A percentile compares a stretch with the other conserved stretches of the same genome.
These are phyloP conservation scores for Ustilaginoidea virens DNA, from an alignment of 2,329 filamentous ascomycete species.

Conservation along the genomic window DNA sequence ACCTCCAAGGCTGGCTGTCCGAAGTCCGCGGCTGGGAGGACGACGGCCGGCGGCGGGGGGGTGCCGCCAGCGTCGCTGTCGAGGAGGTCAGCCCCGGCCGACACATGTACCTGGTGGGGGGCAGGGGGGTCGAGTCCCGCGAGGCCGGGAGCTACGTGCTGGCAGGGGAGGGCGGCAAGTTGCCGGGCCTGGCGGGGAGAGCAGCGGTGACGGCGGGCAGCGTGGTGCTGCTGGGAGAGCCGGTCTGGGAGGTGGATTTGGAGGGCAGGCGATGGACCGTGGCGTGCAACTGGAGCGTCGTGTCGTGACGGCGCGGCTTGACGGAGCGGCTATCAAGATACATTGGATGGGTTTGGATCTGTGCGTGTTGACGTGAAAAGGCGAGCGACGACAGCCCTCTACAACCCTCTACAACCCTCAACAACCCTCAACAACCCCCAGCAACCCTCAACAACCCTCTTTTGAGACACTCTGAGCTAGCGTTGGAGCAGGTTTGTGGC, in stretches of 20 bases:
- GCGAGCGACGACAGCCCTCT: no score
- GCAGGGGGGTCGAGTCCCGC: slow-evolving; percentile 3
- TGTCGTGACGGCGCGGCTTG: no score
- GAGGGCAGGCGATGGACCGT: slow-evolving; percentile 20
- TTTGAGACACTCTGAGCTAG: no score
- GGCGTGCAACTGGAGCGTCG: slow-evolving; percentile 22
- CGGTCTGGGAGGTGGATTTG: slow-evolving; percentile 22
- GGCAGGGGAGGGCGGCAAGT: slow-evolving; percentile 21
- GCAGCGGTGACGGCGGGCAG: slow-evolving; percentile 14
- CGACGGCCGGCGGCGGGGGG: slow-evolving; percentile 2
- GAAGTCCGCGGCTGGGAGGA: slow-evolving; percentile 21
- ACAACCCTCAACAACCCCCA: no score
- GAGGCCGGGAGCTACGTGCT: slow-evolving; percentile 15
- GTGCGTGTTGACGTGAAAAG: no score
- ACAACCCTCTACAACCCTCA: no score
- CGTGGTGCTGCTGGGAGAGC: slow-evolving; percentile 18
- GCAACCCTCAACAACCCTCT: no score
- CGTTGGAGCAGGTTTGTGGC: no score
- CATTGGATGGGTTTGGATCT: no score
- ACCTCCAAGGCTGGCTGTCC: slow-evolving; percentile 25
- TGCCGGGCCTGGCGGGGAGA: slow-evolving; percentile 19
- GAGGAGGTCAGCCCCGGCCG: slow-evolving; percentile 15
- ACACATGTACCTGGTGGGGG: slow-evolving; percentile 19
- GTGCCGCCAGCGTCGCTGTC: slow-evolving; percentile 11
- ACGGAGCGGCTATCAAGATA: no score